Conservation (phyloP, 208 protist species). For the Leishmania gerbilli region DNA sequence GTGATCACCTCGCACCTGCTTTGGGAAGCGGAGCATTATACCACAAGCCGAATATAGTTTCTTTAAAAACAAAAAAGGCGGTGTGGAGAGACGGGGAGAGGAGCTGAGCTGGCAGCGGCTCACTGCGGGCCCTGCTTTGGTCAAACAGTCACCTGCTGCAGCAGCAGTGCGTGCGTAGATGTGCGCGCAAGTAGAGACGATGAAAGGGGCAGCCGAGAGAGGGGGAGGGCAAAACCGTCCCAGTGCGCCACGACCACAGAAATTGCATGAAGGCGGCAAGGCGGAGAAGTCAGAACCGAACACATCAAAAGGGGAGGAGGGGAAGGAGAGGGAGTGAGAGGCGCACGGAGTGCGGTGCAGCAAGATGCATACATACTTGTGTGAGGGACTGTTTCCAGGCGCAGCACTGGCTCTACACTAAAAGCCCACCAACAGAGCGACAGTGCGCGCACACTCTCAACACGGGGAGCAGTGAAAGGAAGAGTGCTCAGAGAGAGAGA, state of each 20-base stretch:
- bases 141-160: not conserved
- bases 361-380: not conserved
- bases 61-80: not conserved
- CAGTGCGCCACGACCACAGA: not conserved
- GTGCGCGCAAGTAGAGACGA: not conserved
- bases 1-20: not conserved
- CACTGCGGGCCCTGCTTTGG: not conserved
- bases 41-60: not conserved
- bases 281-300: not conserved
- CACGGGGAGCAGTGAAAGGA: not conserved
- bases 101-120: not conserved
- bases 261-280: not conserved
- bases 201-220: not conserved
- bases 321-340: not conserved
- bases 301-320: not conserved
- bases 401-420: not conserved
- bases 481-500: not conserved
- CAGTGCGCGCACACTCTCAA: too few relatives aligned
- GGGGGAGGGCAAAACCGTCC: not conserved
- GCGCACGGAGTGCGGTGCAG: not conserved
- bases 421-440: not conserved
- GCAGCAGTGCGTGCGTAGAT: not conserved
- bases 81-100: not conserved
- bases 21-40: conserved; percentile 8
- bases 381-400: not conserved